Base-by-base conservation (phyloP, 1,139 yeast species). In the Wickerhamiella pararugosa region DNA sequence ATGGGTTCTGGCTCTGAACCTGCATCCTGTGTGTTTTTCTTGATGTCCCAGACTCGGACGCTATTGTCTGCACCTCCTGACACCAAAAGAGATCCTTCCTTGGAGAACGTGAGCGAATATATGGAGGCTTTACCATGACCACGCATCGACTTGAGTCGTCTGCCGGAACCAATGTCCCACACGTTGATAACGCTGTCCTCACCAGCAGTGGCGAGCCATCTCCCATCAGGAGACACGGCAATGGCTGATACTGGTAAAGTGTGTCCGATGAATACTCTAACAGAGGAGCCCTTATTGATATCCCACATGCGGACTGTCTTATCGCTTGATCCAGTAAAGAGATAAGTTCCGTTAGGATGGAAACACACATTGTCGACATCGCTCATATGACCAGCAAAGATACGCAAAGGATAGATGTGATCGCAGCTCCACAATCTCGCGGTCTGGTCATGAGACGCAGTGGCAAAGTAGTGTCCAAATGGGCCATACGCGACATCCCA, bases 291-390 rank as follows among this genome's bases (percentile, higher is more conserved):
- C 36, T 78, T 73, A 40, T 79, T 75, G 30, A 92, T 76, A 61
- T 92, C 98, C 99, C 99, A 92, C 96, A 92, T 83, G 51, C 98
- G 71, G 56, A 94, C 80, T 0, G 97, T 84, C 64, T 84, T 83
- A 63, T 92, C 99, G 47, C 90, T 76, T 5, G 95, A 84, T 1
- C 98, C 98, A 0, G 98, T 87, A 53, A 90, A 79, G 5, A 90
- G 78, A 57, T 92, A 90, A 40, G 87, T 80, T 15, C 95, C 86
- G 59, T 92, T 92, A 25, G 98, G 98, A 63, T 92, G 98, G 71
- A 90, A 92, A 40, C 79, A 79, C 34, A 90, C 94, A 53, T 90
- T 77, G 58, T 92, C 98, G 36, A 92, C 98, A 63, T 92, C 99
- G 55, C 86, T 82, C 53, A 87, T 72, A 62, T 92, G 99, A 0